Evolutionary conservation across 148 eudicot genomes (phyloP).

Genomic region (Cornus florida): DNA sequence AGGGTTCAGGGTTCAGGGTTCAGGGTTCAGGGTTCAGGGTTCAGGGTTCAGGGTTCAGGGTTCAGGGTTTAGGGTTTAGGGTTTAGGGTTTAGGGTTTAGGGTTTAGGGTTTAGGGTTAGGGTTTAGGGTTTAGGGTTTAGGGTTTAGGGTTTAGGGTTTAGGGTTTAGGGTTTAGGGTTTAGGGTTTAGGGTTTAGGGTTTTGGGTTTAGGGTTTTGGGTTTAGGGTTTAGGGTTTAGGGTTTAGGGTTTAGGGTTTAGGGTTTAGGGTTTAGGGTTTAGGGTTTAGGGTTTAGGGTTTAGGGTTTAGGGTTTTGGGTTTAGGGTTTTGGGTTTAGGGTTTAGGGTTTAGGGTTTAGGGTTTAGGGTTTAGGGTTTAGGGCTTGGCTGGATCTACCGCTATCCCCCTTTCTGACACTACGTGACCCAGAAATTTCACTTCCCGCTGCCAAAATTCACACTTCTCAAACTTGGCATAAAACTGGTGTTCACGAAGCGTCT

Average conservation of each 20-base stretch:
- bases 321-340: background rate
- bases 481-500: too few species aligned
- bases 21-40: background rate
- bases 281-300: background rate
- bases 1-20: background rate
- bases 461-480: too few species aligned
- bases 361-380: too few species aligned
- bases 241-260: background rate
- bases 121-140: background rate
- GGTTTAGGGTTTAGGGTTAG: background rate
- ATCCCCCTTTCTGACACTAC: too few species aligned
- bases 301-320: background rate
- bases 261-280: background rate
- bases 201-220: background rate
- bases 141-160: background rate
- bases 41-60: background rate
- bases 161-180: background rate
- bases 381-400: too few species aligned
- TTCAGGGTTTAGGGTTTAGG: background rate
- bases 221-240: background rate
- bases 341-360: background rate
- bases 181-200: background rate
- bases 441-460: too few species aligned
- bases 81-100: background rate
- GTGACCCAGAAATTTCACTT: too few species aligned